A percentile compares a stretch with the other conserved stretches of the same genome.
Conservation (phyloP, 805 yeast genomes). For the Candida odintsovae region DNA sequence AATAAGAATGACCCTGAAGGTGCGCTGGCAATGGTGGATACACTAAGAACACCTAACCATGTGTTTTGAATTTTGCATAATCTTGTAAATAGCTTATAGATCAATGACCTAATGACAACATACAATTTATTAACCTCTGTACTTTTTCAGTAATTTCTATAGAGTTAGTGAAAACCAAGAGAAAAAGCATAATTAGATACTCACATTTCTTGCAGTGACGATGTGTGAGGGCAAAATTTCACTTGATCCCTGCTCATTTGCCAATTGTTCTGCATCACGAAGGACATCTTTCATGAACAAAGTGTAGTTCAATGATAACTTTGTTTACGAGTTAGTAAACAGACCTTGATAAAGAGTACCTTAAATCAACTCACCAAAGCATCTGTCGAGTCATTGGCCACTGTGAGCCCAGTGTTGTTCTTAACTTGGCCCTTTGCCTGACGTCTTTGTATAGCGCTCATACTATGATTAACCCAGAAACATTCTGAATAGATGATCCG, state of each 20-base stretch:
- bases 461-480: background rate
- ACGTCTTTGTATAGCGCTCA: background rate
- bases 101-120: background rate
- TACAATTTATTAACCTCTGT: constrained; percentile 29
- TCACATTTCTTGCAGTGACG: constrained; percentile 27
- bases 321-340: background rate
- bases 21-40: constrained; percentile 61
- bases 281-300: constrained; percentile 37
- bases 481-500: background rate
- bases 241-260: constrained; percentile 35
- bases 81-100: background rate
- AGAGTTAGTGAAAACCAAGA: background rate
- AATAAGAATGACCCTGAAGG: constrained; percentile 76
- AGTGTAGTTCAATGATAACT: constrained; percentile 40
- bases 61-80: constrained; percentile 20
- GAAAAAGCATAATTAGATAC: background rate
- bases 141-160: constrained; percentile 26
- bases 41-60: constrained; percentile 28
- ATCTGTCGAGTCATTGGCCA: constrained; percentile 36
- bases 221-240: constrained; percentile 39
- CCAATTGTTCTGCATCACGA: constrained; percentile 32
- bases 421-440: constrained; percentile 21
- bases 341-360: background rate
- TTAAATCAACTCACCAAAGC: constrained; percentile 23
- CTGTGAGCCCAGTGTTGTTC: constrained; percentile 15